Evolutionary conservation across 2,329 filamentous ascomycete genomes (phyloP).

Genomic region (Penicillium polonicum): DNA sequence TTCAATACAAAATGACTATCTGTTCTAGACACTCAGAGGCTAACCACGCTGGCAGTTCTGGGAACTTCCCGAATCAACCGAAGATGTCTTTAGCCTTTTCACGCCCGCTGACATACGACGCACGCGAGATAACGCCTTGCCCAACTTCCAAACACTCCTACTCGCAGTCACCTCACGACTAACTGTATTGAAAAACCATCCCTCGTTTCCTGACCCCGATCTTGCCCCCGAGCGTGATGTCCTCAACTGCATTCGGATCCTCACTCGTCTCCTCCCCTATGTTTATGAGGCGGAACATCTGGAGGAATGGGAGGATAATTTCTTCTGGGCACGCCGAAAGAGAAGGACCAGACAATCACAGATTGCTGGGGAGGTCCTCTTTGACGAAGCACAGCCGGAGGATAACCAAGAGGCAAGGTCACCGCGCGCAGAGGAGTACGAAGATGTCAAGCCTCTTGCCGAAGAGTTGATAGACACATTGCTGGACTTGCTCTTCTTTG

Average conservation of each 20-base stretch:
- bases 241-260: conserved; percentile 90
- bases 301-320: conserved; percentile 81
- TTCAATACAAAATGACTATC: not conserved
- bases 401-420: conserved; percentile 50
- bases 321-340: conserved; percentile 81
- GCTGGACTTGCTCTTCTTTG: conserved; percentile 85
- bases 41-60: conserved; percentile 67
- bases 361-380: conserved; percentile 73
- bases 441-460: conserved; percentile 80
- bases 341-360: conserved; percentile 67
- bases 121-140: conserved; percentile 77
- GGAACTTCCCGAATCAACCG: conserved; percentile 91
- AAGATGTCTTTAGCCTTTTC: conserved; percentile 96
- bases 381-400: conserved; percentile 68
- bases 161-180: conserved; percentile 80
- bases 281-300: conserved; percentile 86
- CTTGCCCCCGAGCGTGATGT: conserved; percentile 79
- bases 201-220: conserved; percentile 84
- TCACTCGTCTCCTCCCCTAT: conserved; percentile 86
- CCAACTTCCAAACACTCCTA: conserved; percentile 87
- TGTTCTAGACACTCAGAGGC: not conserved
- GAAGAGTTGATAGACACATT: conserved; percentile 91
- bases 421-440: conserved; percentile 61
- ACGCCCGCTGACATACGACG: conserved; percentile 84
- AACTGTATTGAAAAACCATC: conserved; percentile 78